Evolutionary conservation across 306 rosid genomes (phyloP), one percentile per base, ranked within the genome.

Genomic region (Cicer pinnatifidum): DNA sequence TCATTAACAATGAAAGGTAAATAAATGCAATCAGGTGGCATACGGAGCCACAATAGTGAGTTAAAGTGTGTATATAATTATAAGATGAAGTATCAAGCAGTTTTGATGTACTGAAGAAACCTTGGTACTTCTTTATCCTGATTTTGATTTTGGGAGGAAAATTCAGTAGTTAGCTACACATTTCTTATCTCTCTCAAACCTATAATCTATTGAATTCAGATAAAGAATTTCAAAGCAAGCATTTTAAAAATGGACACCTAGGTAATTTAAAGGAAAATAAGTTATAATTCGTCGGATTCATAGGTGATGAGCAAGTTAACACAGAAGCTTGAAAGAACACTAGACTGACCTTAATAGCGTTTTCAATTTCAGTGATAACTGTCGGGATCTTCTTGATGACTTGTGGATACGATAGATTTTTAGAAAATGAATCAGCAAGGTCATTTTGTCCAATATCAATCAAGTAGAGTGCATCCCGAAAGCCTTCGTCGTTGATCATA

Each of bases 371-470:
- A 13, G 80, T 63, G 69, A 84, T 68, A 72, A 93, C 11, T 2
- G 83, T 15, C 38, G 98, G 97, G 56, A 93, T 84, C 76, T 63
- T 90, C 82, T 81, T 84, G 39, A 78, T 33, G 35, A 93, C 92
- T 82, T 85, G 85, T 0, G 48, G 82, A 7, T 77, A 87, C 5
- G 98, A 80, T 9, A 85, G 75, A 65, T 88, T 83, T 65, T 88
- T 89, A 48, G 82, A 28, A 69, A 93, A 93, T 44, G 96, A 84
- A 79, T 89, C 88, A 8, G 94, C 94, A 40, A 93, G 52, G 83
- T 93, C 98, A 57, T 93, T 93, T 84, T 93, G 98, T 7, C 98
- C 98, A 15, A 93, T 91, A 67, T 93, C 98, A 63, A 93, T 91
- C 85, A 91, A 75, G 87, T 93, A 93, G 48, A 93, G 97, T 16